These are phyloP conservation scores for Aspergillus pseudoglaucus DNA, from an alignment of 2,329 filamentous ascomycete genomes.

Conservation along the genomic window DNA sequence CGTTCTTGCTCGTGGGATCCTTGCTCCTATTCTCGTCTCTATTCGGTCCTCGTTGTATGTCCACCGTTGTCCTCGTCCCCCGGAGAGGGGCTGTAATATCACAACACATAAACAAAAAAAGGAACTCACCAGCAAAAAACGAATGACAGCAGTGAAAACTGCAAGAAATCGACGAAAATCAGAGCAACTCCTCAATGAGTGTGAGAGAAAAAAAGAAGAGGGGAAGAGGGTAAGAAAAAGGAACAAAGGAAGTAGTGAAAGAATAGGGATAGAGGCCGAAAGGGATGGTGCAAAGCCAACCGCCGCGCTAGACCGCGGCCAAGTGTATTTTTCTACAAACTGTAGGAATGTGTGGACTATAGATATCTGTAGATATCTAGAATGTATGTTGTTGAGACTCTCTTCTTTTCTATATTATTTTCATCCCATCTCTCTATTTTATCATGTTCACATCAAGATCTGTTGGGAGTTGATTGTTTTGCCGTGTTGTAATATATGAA, in stretches of 20 bases:
- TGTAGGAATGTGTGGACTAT: no score
- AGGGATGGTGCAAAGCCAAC: neutral
- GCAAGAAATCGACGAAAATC: neutral
- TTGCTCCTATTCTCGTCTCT: no score
- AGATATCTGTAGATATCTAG: no score
- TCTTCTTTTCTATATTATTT: neutral
- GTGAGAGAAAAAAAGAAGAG: neutral
- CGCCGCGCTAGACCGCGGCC: neutral
- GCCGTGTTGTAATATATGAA: no score
- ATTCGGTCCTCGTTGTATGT: no score
- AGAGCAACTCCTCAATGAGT: neutral
- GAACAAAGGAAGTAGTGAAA: neutral
- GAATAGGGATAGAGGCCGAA: neutral
- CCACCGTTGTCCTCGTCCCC: no score
- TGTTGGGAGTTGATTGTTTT: no score
- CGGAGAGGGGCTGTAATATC: no score
- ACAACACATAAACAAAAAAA: neutral
- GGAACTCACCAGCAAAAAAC: neutral
- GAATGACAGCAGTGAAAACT: neutral
- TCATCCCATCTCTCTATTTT: neutral
- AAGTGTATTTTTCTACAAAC: neutral
- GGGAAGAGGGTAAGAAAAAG: neutral
- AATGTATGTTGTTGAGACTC: neutral
- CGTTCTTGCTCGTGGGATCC: no score
- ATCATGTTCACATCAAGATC: neutral